These are phyloP conservation scores for Ensete glaucum DNA, from an alignment of 176 grass and related monocot species.

Conservation along the genomic window DNA sequence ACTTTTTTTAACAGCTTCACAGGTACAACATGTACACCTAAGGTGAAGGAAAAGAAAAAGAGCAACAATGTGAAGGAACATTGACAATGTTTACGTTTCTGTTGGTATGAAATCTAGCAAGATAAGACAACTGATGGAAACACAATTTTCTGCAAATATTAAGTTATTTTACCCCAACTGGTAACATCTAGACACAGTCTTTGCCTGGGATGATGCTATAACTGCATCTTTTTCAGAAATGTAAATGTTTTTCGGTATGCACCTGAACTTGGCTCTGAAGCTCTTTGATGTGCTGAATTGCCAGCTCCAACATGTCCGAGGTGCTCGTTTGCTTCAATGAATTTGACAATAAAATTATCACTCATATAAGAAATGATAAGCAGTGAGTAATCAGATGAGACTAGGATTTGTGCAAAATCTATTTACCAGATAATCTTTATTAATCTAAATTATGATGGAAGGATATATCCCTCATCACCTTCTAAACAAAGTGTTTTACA, in stretches of 20 bases:
- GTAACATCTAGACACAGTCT: not conserved
- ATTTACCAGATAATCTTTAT: not conserved
- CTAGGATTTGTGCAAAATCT: not conserved
- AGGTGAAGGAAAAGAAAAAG: no score
- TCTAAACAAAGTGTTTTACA: not conserved
- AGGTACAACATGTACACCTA: no score
- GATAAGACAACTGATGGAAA: no score
- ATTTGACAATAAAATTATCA: not conserved
- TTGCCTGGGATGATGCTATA: no score
- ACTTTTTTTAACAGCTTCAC: no score
- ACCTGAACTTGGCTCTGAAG: conserved; percentile 82
- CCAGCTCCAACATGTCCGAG: conserved; percentile 89
- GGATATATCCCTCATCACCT: not conserved
- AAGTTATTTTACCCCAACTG: not conserved
- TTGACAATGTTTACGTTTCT: no score
- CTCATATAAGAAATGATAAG: not conserved
- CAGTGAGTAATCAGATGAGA: not conserved
- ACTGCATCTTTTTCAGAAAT: not conserved
- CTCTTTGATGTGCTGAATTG: conserved; percentile 84
- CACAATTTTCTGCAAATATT: no score
- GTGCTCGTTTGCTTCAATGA: conserved; percentile 86
- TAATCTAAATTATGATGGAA: not conserved
- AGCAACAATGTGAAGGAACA: no score
- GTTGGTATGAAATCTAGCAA: no score
- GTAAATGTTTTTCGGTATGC: conserved; percentile 8